phyloP scores from a whole-genome alignment of 2,329 filamentous ascomycete species.

The Aureobasidium sp. region DNA sequence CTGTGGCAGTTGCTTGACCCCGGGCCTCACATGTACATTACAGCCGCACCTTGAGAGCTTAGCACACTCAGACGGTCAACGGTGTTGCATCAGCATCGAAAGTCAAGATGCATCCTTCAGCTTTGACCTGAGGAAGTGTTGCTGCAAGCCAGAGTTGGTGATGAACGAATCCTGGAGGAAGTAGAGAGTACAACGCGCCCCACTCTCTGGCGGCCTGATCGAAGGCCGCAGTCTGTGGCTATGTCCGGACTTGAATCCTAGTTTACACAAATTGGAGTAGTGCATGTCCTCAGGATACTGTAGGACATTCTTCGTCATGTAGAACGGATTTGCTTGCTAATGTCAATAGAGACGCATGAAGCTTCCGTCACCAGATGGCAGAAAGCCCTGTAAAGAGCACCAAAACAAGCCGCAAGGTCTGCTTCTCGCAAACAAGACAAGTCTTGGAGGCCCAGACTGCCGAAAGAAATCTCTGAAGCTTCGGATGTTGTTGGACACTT shows the following conservation, averaged over 20 bases:
- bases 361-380: no score
- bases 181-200: slow-evolving; percentile 1
- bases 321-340: not conserved
- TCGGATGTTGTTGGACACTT: no score
- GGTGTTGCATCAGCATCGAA: not conserved
- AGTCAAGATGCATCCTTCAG: not conserved
- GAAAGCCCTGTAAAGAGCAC: no score
- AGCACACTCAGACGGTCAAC: no score
- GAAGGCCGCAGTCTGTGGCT: not conserved
- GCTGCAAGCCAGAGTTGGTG: not conserved
- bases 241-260: not conserved
- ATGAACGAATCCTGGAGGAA: not conserved
- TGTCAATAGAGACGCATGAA: no score
- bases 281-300: not conserved
- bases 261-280: not conserved
- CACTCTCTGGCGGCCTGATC: not conserved
- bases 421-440: no score
- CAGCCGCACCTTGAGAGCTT: no score
- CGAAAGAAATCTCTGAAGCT: no score
- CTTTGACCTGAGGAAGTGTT: slow-evolving; percentile 3
- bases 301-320: slow-evolving; percentile 5
- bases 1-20: no score
- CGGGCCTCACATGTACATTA: no score
- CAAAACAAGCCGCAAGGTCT: no score
- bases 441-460: no score